Evolutionary conservation across 257 asterid species (phyloP).

Genomic region (Forsythia viridissima): DNA sequence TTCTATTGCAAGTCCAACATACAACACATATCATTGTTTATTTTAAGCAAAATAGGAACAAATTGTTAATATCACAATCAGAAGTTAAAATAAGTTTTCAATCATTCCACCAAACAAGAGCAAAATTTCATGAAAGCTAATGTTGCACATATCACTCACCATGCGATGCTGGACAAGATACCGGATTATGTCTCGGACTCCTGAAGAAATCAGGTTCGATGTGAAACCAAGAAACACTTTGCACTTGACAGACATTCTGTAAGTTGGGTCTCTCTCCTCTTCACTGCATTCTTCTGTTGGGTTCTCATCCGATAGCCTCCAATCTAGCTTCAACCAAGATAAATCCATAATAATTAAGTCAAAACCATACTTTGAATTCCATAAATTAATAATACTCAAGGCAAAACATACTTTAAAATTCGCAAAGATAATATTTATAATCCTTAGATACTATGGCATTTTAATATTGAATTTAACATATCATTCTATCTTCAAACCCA

Average conservation of each 20-base stretch:
- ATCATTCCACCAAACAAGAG: not conserved
- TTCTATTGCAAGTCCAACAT: slow-evolving; percentile 13
- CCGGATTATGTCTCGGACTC: slow-evolving; percentile 74
- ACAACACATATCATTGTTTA: not conserved
- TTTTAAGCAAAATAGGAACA: not conserved
- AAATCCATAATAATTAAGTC: slow-evolving; percentile 21
- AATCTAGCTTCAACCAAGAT: slow-evolving; percentile 69
- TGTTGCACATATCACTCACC: slow-evolving; percentile 54
- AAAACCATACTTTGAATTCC: slow-evolving; percentile 14
- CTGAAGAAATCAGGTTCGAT: slow-evolving; percentile 90
- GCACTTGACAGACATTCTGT: slow-evolving; percentile 70
- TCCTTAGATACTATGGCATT: not conserved
- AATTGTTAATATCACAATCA: not conserved
- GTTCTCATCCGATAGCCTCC: slow-evolving; percentile 90
- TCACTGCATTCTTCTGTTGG: slow-evolving; percentile 64
- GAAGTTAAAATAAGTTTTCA: slow-evolving; percentile 2
- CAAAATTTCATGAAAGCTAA: not conserved
- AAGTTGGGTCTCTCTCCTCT: slow-evolving; percentile 57
- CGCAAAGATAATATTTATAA: not conserved
- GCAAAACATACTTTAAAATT: not conserved
- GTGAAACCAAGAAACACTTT: slow-evolving; percentile 92
- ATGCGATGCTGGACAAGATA: slow-evolving; percentile 80
- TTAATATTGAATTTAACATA: not conserved
- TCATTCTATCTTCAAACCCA: slow-evolving; percentile 14
- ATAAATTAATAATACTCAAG: not conserved